Base-by-base conservation (phyloP, 2,329 filamentous ascomycete genomes). In the Hypoxylon sp. region DNA sequence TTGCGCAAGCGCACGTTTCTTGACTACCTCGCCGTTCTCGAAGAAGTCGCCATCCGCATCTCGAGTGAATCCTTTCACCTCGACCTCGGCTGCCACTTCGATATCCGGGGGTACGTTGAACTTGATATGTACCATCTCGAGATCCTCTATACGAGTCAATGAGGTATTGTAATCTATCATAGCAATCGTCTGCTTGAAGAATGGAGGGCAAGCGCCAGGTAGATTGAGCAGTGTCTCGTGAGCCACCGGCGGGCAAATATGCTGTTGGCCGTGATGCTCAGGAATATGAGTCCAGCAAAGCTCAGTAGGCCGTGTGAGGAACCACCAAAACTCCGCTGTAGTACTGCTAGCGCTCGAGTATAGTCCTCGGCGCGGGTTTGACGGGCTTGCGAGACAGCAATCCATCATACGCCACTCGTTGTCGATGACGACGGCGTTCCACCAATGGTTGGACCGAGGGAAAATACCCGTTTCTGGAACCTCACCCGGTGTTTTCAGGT, bases 351-450 rank as follows among this genome's bases (percentile, higher is more conserved):
- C 87, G 73, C 88, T 92, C 13, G 94, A 97, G 81, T 97, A 98
- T 33, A 90, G 84, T 14, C 84, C 85, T 53, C 97, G 89, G 64
- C 89, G 90, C 8, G 96, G 95, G 75, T 98, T 94, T 0, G 95
- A 97, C 11, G 95, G 95, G 70, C 92, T 95, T 3, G 96, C 94
- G 53, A 99, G 85, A 37, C 94, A 97, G 79, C 94, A 96, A 79
- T 99, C 96, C 83, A 99, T 93, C 72, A 98, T 92, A 56, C 96
- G 92, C 96, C 96, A 99, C 81, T 98, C 94, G 22, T 92, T 91
- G 79, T 99, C 96, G 7, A 98, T 90, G 37, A 98, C 83, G 17
- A 98, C 93, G 0, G 94, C 91, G 74, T 99, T 99, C 96, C 96
- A 99, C 90, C 92, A 98, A 81, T 99, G 96, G 76, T 99, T 99